Evolutionary conservation across 116 monocot species (phyloP), one percentile per base, ranked within the genome.

Genomic region (Phalaenopsis hybrid): DNA sequence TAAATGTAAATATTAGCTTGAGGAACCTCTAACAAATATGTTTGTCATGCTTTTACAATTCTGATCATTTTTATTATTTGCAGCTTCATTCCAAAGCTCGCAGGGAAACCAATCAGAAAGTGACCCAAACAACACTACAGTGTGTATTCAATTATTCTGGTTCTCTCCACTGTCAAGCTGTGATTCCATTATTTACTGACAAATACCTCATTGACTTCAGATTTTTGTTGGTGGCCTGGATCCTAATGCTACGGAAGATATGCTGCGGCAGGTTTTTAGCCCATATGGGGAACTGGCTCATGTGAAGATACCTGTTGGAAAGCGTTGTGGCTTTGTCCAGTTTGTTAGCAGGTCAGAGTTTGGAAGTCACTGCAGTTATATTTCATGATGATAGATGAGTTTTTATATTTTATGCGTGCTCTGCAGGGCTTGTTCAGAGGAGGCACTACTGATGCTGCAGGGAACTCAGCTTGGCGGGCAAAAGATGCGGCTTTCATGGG

Each of bases 71-170:
- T 51, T 51, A 6, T 10, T 75, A 44, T 75, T 16, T 75, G 82
- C 89, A 94, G 91, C 76, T 89, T 85, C 90, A 51, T 86, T 81
- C 25, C 91, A 88, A 80, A 77, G 77, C 78, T 8, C 86, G 44
- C 85, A 88, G 76, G 83, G 83, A 83, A 82, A 70, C 74, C 77
- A 85, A 57, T 83, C 93, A 13, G 96, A 96, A 77, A 88, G 20
- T 84, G 97, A 97, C 81, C 92, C 86, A 76, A 91, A 90, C 68
- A 97, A 94, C 82, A 97, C 97, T 21, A 97, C 97, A 79, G 96
- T 93, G 87, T 79, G 93, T 96, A 83, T 37, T 68, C 77, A 46
- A 17, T 74, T 81, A 17, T 77, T 45, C 18, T 6, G 18, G 8
- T 75, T 5, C 17, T 6, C 11, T 20, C 34, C 5, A 31, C 34